phyloP scores from a whole-genome alignment of 352 stramenopile species.

The Phytophthora macrochlamydospora region DNA sequence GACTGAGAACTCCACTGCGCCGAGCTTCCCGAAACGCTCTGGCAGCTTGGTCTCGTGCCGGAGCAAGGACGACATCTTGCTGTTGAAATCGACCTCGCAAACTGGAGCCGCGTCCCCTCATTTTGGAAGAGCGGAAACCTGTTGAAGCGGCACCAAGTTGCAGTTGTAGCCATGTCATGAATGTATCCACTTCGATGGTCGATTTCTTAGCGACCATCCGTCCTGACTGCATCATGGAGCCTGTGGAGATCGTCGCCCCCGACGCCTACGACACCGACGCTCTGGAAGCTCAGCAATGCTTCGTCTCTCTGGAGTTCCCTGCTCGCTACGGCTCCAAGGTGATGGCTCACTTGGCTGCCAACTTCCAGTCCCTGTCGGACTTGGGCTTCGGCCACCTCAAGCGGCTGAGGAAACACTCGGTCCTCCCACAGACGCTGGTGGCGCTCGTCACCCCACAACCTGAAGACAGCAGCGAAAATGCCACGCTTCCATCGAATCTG shows the following conservation, averaged over 20 bases:
- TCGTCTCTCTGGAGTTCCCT: conserved; percentile 75
- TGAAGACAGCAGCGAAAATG: conserved; percentile 7
- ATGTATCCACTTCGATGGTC: too few relatives aligned
- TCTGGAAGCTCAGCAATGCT: conserved; percentile 62
- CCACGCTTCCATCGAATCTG: conserved; percentile 22
- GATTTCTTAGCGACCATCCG: not conserved
- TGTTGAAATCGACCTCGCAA: conserved; percentile 33
- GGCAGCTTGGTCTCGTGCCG: conserved; percentile 55
- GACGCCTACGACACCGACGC: conserved; percentile 26
- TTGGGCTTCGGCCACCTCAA: conserved; percentile 83
- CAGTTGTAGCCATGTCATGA: not conserved
- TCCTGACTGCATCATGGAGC: conserved; percentile 10
- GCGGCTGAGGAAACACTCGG: conserved; percentile 78
- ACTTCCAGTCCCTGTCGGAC: conserved; percentile 61
- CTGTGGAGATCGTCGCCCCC: conserved; percentile 46
- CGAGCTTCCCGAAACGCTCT: conserved; percentile 70
- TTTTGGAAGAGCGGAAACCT: conserved; percentile 5
- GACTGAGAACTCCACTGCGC: conserved; percentile 60
- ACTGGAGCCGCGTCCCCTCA: not conserved
- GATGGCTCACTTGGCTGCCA: conserved; percentile 61
- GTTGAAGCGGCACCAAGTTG: not conserved
- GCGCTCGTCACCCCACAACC: conserved; percentile 55
- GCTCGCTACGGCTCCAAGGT: conserved; percentile 60
- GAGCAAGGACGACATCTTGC: conserved; percentile 62
- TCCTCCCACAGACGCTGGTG: conserved; percentile 41